Conservation (phyloP, 495 filamentous ascomycete genomes). For the Daldinia loculata region DNA sequence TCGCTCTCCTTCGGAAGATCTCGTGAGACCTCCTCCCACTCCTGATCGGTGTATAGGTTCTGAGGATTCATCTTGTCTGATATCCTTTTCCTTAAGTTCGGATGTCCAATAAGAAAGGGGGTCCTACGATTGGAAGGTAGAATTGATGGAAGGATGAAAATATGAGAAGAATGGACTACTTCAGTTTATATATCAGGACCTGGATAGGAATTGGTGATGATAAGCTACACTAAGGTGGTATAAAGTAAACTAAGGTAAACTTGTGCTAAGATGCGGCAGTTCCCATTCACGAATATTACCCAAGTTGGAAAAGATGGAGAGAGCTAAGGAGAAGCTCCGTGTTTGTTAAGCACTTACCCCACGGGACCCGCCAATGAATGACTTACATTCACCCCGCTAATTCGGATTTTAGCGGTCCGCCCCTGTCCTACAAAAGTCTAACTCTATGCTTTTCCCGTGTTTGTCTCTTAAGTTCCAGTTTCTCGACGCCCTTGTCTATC, state of each 20-base stretch:
- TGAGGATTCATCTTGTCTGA: conserved; percentile 20
- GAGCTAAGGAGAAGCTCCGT: conserved; percentile 10
- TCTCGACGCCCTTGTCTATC: background rate
- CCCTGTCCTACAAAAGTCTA: conserved; percentile 12
- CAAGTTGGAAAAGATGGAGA: conserved; percentile 1
- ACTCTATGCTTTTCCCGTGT: background rate
- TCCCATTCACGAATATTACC: background rate
- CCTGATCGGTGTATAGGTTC: conserved; percentile 54
- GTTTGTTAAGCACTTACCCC: conserved; percentile 11
- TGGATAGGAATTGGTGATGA: too few relatives aligned
- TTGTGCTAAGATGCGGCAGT: background rate
- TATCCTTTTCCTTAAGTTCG: background rate
- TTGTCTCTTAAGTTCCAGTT: background rate
- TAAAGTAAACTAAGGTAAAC: background rate
- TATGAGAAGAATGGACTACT: background rate
- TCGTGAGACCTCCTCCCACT: conserved; percentile 61
- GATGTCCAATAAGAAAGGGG: background rate
- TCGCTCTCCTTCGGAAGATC: conserved; percentile 66
- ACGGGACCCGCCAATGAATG: conserved; percentile 2
- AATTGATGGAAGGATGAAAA: background rate
- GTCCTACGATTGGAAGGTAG: background rate
- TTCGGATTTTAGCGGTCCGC: conserved; percentile 18
- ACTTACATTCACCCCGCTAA: conserved; percentile 18
- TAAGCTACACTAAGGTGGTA: too few relatives aligned
- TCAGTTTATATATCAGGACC: background rate